Evolutionary conservation across 306 rosid genomes (phyloP).

Genomic region (Carpinus fangiana): DNA sequence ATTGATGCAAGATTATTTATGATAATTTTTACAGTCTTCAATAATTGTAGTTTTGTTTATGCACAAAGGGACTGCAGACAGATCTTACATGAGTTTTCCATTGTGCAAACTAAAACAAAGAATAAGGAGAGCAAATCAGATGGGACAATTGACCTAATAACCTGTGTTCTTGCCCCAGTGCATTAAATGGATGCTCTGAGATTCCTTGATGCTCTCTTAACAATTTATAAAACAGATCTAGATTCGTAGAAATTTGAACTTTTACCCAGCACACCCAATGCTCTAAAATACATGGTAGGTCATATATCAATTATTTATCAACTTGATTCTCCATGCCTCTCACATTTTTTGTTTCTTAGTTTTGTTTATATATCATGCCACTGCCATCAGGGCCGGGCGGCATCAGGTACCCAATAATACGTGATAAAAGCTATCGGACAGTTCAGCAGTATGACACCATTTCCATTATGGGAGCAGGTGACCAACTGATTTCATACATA

Average conservation of each 20-base stretch:
- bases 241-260: neutral
- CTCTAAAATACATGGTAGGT: neutral
- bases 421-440: neutral
- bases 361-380: neutral
- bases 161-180: neutral
- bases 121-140: neutral
- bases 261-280: neutral
- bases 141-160: neutral
- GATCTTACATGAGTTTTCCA: neutral
- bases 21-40: neutral
- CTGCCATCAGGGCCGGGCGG: constrained; percentile 5
- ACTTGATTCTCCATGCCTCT: constrained; percentile 22
- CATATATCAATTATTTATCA: constrained; percentile 19
- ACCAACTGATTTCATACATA: neutral
- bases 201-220: constrained; percentile 8
- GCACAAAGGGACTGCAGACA: neutral
- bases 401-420: constrained; percentile 35
- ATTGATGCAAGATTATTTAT: too few species aligned
- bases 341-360: constrained; percentile 8
- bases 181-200: neutral
- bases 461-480: constrained; percentile 35
- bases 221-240: neutral
- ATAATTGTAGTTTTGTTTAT: neutral
- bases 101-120: neutral
- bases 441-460: constrained; percentile 1